Evolutionary conservation across 164 flowering plant species (phyloP).

Genomic region (Sextonia rubra): DNA sequence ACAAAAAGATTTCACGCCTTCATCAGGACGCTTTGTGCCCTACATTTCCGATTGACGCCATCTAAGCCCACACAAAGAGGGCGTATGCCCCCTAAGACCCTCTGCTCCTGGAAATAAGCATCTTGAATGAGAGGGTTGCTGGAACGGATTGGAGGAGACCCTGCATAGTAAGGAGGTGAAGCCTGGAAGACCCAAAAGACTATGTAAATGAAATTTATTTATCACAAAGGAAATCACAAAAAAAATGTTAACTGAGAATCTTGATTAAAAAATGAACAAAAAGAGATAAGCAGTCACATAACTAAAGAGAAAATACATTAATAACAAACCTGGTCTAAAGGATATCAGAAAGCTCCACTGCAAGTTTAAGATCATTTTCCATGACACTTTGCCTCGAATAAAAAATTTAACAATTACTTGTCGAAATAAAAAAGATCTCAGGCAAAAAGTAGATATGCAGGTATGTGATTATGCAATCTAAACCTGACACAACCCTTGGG

Average conservation of each 20-base stretch:
- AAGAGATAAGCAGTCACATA: background rate
- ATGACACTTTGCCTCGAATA: slow-evolving; percentile 16
- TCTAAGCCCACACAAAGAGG: no score
- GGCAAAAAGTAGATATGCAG: background rate
- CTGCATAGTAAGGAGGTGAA: background rate
- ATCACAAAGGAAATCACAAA: background rate
- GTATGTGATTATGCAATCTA: background rate
- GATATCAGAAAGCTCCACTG: slow-evolving; percentile 21
- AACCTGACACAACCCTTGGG: background rate
- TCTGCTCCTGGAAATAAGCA: no score
- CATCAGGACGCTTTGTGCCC: no score
- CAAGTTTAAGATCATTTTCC: slow-evolving; percentile 12
- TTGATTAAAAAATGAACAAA: background rate
- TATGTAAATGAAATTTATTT: background rate
- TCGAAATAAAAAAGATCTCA: background rate
- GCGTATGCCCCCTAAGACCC: no score
- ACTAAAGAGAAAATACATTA: background rate
- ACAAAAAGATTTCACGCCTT: no score
- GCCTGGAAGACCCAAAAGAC: background rate
- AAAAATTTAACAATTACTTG: background rate
- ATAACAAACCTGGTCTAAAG: slow-evolving; percentile 21
- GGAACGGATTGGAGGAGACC: slow-evolving; percentile 5
- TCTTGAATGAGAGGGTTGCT: slow-evolving; percentile 8
- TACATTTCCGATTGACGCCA: no score
- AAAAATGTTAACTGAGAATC: background rate